Conservation (phyloP, 805 yeast genomes). For the Barnettozyma populi region DNA sequence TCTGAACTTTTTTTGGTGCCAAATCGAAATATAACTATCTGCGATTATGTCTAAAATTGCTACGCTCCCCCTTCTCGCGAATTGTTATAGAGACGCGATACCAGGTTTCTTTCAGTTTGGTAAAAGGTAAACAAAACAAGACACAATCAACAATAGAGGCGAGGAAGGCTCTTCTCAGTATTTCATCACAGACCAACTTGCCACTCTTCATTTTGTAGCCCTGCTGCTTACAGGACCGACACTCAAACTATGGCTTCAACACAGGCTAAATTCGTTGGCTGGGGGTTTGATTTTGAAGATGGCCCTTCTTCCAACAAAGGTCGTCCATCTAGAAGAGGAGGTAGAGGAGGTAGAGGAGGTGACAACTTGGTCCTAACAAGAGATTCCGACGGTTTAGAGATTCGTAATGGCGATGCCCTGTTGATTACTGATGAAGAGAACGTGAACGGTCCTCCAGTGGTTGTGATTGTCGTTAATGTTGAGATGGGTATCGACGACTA, state of each 20-base stretch:
- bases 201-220: too few species aligned
- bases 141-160: background rate
- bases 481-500: conserved; percentile 43
- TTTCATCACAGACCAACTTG: background rate
- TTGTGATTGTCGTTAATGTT: conserved; percentile 49
- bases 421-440: conserved; percentile 32
- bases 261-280: conserved; percentile 17
- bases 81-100: background rate
- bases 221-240: too few species aligned
- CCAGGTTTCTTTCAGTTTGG: too few species aligned
- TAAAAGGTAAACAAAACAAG: background rate
- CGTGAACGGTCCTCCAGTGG: conserved; percentile 28
- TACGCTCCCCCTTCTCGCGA: background rate
- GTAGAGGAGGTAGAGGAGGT: conserved; percentile 12
- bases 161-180: background rate
- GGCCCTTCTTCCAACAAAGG: background rate
- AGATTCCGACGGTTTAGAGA: conserved; percentile 40
- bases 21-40: background rate
- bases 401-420: conserved; percentile 50
- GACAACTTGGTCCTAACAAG: conserved; percentile 29
- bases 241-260: conserved; percentile 17
- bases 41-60: too few species aligned
- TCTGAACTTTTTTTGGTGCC: background rate
- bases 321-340: background rate
- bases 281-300: conserved; percentile 17